Percentiles rank a stretch among this genome's conserved stretches.
Evolutionary conservation across 352 stramenopile genomes (phyloP).

Genomic region (Pythium guiyangense): DNA sequence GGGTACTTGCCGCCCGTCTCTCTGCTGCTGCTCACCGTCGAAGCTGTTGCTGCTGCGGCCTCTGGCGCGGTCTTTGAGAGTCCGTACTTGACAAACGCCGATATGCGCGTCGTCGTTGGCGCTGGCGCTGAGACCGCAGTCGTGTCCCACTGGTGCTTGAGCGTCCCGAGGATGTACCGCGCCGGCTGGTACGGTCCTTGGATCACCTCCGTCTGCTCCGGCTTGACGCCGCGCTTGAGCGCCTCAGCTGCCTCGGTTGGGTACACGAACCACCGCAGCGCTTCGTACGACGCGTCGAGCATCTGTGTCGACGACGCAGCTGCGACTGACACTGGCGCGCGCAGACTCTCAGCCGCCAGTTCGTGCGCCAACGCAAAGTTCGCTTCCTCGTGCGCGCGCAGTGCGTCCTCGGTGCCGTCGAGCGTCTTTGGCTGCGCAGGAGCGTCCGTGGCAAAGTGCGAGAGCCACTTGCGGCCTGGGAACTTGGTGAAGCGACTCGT

Average conservation of each 20-base stretch:
- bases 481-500: conserved; percentile 49
- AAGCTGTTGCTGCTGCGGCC: conserved; percentile 15
- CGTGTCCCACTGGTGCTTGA: conserved; percentile 44
- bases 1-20: conserved; percentile 52
- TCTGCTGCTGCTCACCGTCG: conserved; percentile 5
- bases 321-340: conserved; percentile 16
- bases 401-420: conserved; percentile 8
- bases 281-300: conserved; percentile 41
- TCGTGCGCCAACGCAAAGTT: conserved; percentile 33
- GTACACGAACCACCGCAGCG: conserved; percentile 74
- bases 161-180: conserved; percentile 34
- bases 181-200: conserved; percentile 45
- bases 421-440: neutral
- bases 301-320: conserved; percentile 41
- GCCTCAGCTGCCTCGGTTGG: conserved; percentile 80
- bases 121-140: neutral
- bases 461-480: conserved; percentile 50
- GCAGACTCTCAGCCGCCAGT: conserved; percentile 18
- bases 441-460: conserved; percentile 41
- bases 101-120: neutral
- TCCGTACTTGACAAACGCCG: conserved; percentile 7
- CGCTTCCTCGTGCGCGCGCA: conserved; percentile 31
- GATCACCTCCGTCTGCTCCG: conserved; percentile 29
- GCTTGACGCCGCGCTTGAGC: conserved; percentile 84
- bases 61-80: conserved; percentile 14